phyloP scores from a whole-genome alignment of 2,329 filamentous ascomycete species.

The Trichocomaceae sp. region DNA sequence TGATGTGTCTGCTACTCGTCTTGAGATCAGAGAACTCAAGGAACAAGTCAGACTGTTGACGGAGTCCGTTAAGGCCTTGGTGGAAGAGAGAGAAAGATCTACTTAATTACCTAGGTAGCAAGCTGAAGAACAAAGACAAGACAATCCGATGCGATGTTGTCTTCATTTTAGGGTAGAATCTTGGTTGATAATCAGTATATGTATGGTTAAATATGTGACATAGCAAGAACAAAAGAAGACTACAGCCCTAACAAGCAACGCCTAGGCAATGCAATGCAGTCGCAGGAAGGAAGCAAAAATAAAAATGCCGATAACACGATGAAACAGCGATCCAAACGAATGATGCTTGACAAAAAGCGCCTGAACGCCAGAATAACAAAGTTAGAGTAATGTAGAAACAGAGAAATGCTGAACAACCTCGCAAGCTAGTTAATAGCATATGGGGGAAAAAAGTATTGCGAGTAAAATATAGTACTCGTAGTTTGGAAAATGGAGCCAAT shows the following conservation, averaged over 20 bases:
- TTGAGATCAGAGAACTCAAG: conserved; percentile 50
- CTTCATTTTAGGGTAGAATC: not conserved
- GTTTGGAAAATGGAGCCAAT: not conserved
- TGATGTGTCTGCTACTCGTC: conserved; percentile 66
- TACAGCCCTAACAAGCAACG: not conserved
- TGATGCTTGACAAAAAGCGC: not conserved
- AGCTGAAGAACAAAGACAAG: not conserved
- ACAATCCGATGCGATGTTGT: not conserved
- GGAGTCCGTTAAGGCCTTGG: conserved; percentile 56
- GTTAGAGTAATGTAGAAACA: not conserved
- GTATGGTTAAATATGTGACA: not conserved
- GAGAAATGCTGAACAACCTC: not conserved
- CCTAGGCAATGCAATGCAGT: conserved; percentile 4
- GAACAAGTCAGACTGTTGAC: conserved; percentile 56
- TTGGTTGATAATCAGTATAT: not conserved
- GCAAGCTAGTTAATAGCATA: not conserved
- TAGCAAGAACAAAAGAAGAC: not conserved
- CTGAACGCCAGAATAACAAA: not conserved
- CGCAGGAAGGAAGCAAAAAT: not conserved
- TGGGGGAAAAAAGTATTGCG: not conserved
- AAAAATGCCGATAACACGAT: not conserved
- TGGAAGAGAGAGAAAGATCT: conserved; percentile 18
- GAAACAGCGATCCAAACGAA: not conserved
- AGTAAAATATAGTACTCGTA: not conserved
- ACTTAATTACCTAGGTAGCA: not conserved